Conservation (phyloP, 257 asterid species). For the Jaltomata sinuosa region DNA sequence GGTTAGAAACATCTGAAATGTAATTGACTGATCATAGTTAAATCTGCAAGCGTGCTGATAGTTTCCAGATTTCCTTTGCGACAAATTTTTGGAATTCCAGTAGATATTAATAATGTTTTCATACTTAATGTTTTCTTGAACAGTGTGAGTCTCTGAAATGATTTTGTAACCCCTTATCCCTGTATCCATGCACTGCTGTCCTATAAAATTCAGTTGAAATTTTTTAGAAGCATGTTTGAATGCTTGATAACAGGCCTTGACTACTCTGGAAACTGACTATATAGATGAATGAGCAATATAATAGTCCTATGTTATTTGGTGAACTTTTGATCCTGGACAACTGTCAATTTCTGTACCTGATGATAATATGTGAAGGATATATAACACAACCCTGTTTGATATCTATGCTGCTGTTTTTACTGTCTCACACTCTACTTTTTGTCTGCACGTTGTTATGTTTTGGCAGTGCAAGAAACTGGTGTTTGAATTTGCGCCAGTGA, state of each 20-base stretch:
- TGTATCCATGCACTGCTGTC: neutral
- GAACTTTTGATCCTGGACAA: too few species aligned
- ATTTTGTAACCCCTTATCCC: neutral
- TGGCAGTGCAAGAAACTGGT: conserved; percentile 85
- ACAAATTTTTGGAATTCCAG: neutral
- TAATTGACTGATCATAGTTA: neutral
- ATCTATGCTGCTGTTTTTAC: neutral
- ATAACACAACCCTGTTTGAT: neutral
- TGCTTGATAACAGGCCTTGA: neutral
- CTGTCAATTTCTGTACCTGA: neutral
- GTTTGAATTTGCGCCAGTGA: conserved; percentile 68
- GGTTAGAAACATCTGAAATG: conserved; percentile 27
- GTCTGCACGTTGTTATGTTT: neutral
- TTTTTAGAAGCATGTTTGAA: neutral
- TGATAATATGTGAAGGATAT: neutral
- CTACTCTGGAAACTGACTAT: neutral
- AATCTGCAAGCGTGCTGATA: neutral
- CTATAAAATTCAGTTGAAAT: neutral
- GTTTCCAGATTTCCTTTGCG: neutral
- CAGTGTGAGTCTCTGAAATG: neutral
- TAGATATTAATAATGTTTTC: neutral
- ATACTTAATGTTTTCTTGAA: neutral
- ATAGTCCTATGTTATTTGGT: neutral
- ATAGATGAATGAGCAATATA: neutral
- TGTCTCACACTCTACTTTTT: neutral